Evolutionary conservation across 345 rosid genomes (phyloP), one percentile per base, ranked within the genome.

Genomic region (Corchorus capsularis): DNA sequence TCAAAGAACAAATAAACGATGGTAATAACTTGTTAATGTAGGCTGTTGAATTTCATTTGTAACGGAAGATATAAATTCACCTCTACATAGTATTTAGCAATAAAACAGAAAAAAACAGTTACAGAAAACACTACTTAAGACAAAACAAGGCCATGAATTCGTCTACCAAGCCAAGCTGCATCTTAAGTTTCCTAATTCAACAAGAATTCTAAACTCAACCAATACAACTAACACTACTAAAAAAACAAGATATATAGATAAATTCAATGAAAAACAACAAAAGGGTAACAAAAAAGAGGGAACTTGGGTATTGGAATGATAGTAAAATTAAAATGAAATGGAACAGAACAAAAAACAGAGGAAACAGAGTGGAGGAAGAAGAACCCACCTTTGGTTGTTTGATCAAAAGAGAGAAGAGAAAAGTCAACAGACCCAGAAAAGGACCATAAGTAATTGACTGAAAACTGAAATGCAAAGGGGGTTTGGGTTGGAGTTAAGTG

Each of bases 361-460:
- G 47, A 54, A 73, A 65, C 49, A 70, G 16, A 70, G 12, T 1
- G 22, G 45, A 37, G 10, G 37, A 76, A 56, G 59, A 32, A 55
- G 15, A 66, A 55, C 78, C 72, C 65, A 75, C 64, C 72, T 22
- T 16, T 39, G 55, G 14, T 27, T 53, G 2, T 64, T 17, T 32
- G 72, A 75, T 53, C 64, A 46, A 4, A 27, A n/a, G 17, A 39
- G 14, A 15, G 27, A 17, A 17, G 7, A 22, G 13, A 19, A 43
- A 75, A 49, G 68, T 63, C 22, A 64, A 39, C 34, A 71, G 47
- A 15, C 72, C 46, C 20, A 72, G 69, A 76, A 74, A 14, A 19
- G 8, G 55, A 78, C 1, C 39, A 20, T 49, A 39, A n/a, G 34
- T 71, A 39, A 34, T 63, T 8, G 41, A 60, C 43, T 46, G 13